Conservation (phyloP, 192 early-diverging fungal species). For the Gaertneriomyces semiglobifer region DNA sequence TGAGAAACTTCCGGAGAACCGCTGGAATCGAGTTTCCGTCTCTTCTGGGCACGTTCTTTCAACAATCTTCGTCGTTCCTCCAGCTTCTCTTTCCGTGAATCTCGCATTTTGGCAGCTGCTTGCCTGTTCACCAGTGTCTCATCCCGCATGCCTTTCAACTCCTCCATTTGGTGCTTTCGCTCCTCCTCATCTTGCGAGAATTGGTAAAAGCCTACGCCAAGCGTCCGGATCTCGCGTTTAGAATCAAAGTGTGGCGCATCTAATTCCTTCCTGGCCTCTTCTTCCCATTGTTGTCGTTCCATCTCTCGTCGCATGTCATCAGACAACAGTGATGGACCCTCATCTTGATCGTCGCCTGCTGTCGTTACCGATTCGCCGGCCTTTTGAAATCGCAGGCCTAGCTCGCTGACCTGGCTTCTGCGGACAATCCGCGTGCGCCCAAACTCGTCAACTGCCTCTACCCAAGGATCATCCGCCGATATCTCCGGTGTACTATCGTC, state of each 20-base stretch:
- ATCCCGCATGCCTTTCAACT: constrained; percentile 52
- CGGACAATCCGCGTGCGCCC: constrained; percentile 64
- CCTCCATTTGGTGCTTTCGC: constrained; percentile 58
- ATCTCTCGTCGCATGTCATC: constrained; percentile 36
- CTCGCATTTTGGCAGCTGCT: constrained; percentile 13
- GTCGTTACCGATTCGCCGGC: constrained; percentile 1
- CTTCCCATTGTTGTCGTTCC: constrained; percentile 37
- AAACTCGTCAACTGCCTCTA: constrained; percentile 73
- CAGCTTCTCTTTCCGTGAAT: constrained; percentile 32
- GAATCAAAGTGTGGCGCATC: constrained; percentile 42
- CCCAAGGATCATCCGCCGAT: constrained; percentile 62
- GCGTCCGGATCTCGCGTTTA: constrained; percentile 55
- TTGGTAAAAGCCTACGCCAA: constrained; percentile 66
- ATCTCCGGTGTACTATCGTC: no score
- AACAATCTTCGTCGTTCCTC: constrained; percentile 36
- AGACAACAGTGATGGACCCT: constrained; percentile 25
- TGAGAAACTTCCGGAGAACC: background rate
- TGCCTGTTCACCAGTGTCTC: constrained; percentile 34
- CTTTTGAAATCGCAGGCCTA: constrained; percentile 24
- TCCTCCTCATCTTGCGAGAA: constrained; percentile 65
- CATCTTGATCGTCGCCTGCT: background rate
- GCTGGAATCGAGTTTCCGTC: constrained; percentile 1
- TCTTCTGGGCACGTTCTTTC: constrained; percentile 24
- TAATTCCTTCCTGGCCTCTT: constrained; percentile 17
- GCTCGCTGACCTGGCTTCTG: constrained; percentile 44